Conservation (phyloP, 768 basidiomycete genomes). For the Leucocoprinus sp. region DNA sequence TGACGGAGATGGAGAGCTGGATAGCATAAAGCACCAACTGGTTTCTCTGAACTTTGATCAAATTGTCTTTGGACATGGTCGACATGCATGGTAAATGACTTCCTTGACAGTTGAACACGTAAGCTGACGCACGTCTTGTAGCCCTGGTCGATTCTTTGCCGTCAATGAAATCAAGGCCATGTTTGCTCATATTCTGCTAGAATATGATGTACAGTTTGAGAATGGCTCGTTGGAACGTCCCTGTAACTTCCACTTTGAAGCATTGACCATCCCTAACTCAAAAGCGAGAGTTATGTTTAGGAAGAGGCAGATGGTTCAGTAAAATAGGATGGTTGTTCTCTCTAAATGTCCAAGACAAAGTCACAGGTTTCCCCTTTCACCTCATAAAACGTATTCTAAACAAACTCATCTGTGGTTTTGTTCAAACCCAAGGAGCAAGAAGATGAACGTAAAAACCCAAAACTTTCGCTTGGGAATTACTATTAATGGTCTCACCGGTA, state of each 20-base stretch:
- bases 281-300: slow-evolving; percentile 10
- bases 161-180: slow-evolving; percentile 30
- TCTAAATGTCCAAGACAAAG: too few relatives aligned
- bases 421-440: too few relatives aligned
- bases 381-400: too few relatives aligned
- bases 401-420: too few relatives aligned
- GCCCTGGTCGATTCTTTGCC: slow-evolving; percentile 35
- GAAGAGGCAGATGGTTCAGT: too few relatives aligned
- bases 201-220: slow-evolving; percentile 28
- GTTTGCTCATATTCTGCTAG: slow-evolving; percentile 27
- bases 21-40: slow-evolving; percentile 21
- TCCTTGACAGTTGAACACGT: too few relatives aligned
- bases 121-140: too few relatives aligned
- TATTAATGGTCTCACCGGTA: too few relatives aligned
- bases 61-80: slow-evolving; percentile 24
- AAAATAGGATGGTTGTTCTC: too few relatives aligned
- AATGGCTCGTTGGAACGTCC: slow-evolving; percentile 10
- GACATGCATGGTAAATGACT: slow-evolving; percentile 19
- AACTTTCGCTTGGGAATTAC: too few relatives aligned
- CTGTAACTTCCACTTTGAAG: neutral
- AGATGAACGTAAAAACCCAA: too few relatives aligned
- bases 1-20: slow-evolving; percentile 14
- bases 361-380: too few relatives aligned
- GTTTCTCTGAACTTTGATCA: slow-evolving; percentile 19
- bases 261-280: neutral